Conservation (phyloP, 345 rosid genomes). For the Eutrema heterophyllum region DNA sequence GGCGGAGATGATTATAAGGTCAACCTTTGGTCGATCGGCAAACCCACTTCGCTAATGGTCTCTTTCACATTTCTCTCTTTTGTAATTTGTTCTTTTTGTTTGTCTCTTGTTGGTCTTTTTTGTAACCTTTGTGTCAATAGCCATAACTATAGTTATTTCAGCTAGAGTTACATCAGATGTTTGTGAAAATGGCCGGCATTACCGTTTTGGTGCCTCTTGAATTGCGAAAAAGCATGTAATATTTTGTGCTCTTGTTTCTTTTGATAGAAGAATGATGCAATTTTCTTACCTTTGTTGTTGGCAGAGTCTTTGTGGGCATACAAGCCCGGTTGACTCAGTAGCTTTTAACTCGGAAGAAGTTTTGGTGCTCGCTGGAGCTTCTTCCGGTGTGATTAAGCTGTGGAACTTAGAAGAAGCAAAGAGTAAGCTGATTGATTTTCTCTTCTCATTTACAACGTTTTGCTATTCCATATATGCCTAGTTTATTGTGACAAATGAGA, state of each 20-base stretch:
- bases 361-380: constrained; percentile 38
- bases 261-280: background rate
- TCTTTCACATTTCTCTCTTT: constrained; percentile 16
- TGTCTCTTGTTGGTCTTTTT: too few species aligned
- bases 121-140: background rate
- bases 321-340: constrained; percentile 32
- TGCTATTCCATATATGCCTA: background rate
- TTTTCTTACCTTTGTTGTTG: background rate
- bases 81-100: background rate
- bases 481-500: too few species aligned
- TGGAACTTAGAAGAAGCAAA: constrained; percentile 34
- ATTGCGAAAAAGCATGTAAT: background rate
- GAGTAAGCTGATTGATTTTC: constrained; percentile 20
- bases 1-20: constrained; percentile 96
- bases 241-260: background rate
- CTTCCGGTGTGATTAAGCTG: constrained; percentile 33
- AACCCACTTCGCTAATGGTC: constrained; percentile 78
- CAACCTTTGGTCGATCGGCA: constrained; percentile 94
- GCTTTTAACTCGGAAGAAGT: constrained; percentile 30
- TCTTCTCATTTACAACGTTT: background rate
- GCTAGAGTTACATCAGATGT: background rate
- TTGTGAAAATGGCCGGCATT: background rate
- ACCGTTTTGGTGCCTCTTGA: background rate
- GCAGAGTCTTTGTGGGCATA: constrained; percentile 38
- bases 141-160: background rate